Base-by-base conservation (phyloP, 345 rosid genomes). In the Jatropha curcas region DNA sequence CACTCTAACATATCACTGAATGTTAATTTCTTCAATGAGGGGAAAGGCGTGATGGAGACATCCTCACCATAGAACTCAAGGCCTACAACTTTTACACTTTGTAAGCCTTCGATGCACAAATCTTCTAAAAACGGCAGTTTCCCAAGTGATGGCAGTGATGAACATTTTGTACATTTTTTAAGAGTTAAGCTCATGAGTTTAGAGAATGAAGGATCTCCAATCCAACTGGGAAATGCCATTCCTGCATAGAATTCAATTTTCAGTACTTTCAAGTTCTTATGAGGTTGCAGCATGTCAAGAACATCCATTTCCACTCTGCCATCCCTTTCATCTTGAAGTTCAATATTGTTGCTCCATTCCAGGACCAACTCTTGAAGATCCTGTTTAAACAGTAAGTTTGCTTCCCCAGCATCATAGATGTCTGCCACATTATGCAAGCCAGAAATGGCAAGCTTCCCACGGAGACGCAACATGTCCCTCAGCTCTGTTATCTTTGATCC, bases 371-470 rank as follows among this genome's bases (percentile, higher is more conserved):
- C 60, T 56, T 56, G 33, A 56, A 56, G 60, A 25, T 56, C 60
- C 33, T 56, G 60, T 33, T 56, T 56, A 25, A 1, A 56, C 60
- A 25, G 60, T 25, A 56, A 56, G 33, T 27, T 56, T 56, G 60
- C 60, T 56, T 25, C 60, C 60, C 33, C 31, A 56, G 60, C 60
- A 25, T 56, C 60, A 56, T 3, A 2, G 60, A 25, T 25, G 30
- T 56, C 30, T 56, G 10, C 60, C 60, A 56, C 60, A 56, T 56
- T 56, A 56, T 56, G 60, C 60, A 56, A 56, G 17, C 60, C 60
- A 25, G 60, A 25, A 56, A 56, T 56, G 31, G 60, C 13, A 25
- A 56, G 60, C 30, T 4, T 27, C 17, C 60, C 60, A 1, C 60
- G 31, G 13, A 56, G 60, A 56, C 60, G 60, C 60, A 27, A 56